Percentiles rank a stretch among this genome's conserved stretches.
Conservation (phyloP, 495 filamentous ascomycete genomes). For the Penicillium paradoxum region DNA sequence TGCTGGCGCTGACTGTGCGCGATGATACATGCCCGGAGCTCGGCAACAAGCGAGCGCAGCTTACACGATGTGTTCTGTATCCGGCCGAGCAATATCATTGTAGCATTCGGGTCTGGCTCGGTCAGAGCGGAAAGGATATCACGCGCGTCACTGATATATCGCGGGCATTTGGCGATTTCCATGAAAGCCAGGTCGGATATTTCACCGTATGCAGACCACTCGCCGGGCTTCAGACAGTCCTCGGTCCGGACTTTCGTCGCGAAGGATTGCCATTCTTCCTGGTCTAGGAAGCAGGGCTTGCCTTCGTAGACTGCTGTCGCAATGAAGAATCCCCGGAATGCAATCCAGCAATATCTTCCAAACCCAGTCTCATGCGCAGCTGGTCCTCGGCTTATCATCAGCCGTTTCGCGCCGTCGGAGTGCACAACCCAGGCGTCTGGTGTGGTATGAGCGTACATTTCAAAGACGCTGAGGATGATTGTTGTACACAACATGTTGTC, state of each 20-base stretch:
- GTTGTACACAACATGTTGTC: slow-evolving; percentile 31
- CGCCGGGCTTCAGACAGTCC: slow-evolving; percentile 23
- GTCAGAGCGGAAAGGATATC: slow-evolving; percentile 11
- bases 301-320: slow-evolving; percentile 26
- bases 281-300: slow-evolving; percentile 29
- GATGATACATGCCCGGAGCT: slow-evolving; percentile 22
- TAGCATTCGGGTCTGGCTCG: background rate
- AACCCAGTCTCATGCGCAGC: slow-evolving; percentile 17
- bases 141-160: slow-evolving; percentile 26
- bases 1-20: slow-evolving; percentile 23
- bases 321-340: slow-evolving; percentile 32
- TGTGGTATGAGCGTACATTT: slow-evolving; percentile 33
- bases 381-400: slow-evolving; percentile 28
- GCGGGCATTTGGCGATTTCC: slow-evolving; percentile 30
- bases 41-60: slow-evolving; percentile 8
- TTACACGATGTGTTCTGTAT: slow-evolving; percentile 16
- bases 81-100: slow-evolving; percentile 12
- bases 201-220: slow-evolving; percentile 21
- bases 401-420: slow-evolving; percentile 23
- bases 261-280: slow-evolving; percentile 26
- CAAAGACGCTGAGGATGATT: slow-evolving; percentile 35
- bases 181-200: slow-evolving; percentile 24
- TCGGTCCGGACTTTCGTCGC: slow-evolving; percentile 19
- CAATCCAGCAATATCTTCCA: slow-evolving; percentile 26
- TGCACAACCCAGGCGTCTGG: slow-evolving; percentile 32